A percentile compares a stretch with the other conserved stretches of the same genome.
Evolutionary conservation across 116 monocot species (phyloP).

Genomic region (Posidonia oceanica): DNA sequence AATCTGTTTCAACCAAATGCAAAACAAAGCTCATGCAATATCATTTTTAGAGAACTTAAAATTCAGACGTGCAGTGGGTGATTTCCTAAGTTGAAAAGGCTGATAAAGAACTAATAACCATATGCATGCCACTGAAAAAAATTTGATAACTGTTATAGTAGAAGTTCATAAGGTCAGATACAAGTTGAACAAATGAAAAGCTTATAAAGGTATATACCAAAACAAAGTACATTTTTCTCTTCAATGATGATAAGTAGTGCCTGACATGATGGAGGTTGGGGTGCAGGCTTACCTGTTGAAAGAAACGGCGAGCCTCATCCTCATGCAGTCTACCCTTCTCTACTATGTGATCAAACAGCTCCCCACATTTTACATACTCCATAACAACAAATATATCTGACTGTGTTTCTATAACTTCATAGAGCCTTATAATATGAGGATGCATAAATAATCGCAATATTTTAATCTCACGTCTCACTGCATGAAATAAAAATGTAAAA

Average conservation of each 20-base stretch:
- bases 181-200: background rate
- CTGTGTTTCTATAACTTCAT: conserved; percentile 55
- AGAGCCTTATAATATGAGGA: conserved; percentile 55
- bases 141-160: background rate
- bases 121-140: background rate
- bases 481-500: conserved; percentile 8
- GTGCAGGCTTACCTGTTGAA: conserved; percentile 36
- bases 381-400: conserved; percentile 51
- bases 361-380: conserved; percentile 54
- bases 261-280: background rate
- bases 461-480: conserved; percentile 61
- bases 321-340: conserved; percentile 55
- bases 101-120: too few relatives aligned
- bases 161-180: background rate
- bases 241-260: background rate
- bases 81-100: too few relatives aligned
- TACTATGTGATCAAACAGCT: conserved; percentile 62
- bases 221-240: background rate
- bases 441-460: conserved; percentile 51
- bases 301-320: conserved; percentile 45
- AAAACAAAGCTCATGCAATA: background rate
- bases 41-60: background rate
- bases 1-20: conserved; percentile 21
- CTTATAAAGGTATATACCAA: background rate
- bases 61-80: too few relatives aligned